A percentile compares a stretch with the other conserved stretches of the same genome.
These are phyloP conservation scores for Phaeophleospora eucalypticola DNA, from an alignment of 2,329 filamentous ascomycete genomes.

Conservation along the genomic window DNA sequence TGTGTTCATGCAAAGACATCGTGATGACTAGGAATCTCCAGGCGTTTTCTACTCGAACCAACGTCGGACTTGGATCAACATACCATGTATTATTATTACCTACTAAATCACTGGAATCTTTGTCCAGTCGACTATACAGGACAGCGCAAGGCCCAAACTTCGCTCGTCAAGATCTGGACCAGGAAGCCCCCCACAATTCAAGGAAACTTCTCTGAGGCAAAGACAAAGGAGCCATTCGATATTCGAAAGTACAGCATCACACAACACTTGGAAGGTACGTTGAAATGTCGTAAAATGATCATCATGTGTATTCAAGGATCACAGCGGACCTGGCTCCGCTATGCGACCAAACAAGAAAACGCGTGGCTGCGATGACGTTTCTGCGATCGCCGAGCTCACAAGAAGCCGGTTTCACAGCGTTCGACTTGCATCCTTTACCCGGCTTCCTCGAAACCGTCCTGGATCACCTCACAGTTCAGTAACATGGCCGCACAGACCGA, in stretches of 20 bases:
- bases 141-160: too few relatives aligned
- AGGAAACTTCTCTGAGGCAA: too few relatives aligned
- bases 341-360: slow-evolving; percentile 1
- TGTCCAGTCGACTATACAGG: too few relatives aligned
- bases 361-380: background rate
- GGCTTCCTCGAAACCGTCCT: background rate
- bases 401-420: background rate
- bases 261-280: too few relatives aligned
- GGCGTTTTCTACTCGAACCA: background rate
- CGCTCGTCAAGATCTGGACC: too few relatives aligned
- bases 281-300: too few relatives aligned
- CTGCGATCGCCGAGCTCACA: background rate
- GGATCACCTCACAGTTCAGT: background rate
- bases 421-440: background rate
- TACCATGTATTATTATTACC: too few relatives aligned
- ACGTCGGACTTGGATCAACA: background rate
- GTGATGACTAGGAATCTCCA: slow-evolving; percentile 10
- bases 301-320: background rate
- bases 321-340: background rate
- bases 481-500: slow-evolving; percentile 2
- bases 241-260: too few relatives aligned
- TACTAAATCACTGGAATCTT: too few relatives aligned
- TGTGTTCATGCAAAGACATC: slow-evolving; percentile 63
- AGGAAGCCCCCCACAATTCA: too few relatives aligned
- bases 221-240: too few relatives aligned